Evolutionary conservation across 2,329 filamentous ascomycete genomes (phyloP), one percentile per base, ranked within the genome.

Genomic region (Colletotrichum paranaense): DNA sequence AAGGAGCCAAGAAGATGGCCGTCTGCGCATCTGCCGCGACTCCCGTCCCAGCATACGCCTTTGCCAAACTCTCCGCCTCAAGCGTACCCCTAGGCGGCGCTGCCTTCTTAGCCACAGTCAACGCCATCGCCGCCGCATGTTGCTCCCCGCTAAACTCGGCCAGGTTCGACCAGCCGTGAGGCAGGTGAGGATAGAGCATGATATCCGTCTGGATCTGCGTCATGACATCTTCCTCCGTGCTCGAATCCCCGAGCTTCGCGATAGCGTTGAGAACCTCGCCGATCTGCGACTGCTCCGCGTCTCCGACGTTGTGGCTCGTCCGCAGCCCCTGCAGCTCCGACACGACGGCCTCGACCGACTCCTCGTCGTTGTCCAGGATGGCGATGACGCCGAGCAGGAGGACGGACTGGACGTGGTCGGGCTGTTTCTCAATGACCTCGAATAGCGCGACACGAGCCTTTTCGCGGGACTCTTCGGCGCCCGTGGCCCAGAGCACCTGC

Each of bases 401-500:
- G 1, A 97, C 90, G 0, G 95, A 93, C 75, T 92, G 92, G 1
- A 97, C 89, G 76, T 98, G 95, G 1, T 92, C 89, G 0, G 94
- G 90, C 62, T 93, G 85, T 63, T 86, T 88, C 77, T 95, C 94
- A 14, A 98, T 92, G 46, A 93, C 92, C 16, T 92, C 92, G 78
- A 98, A 96, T 1, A 99, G 88, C 75, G 94, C 90, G 65, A 93
- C 91, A 4, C 95, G 90, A 19, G 96, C 95, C 74, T 93, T 91
- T 62, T 92, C 90, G 59, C 92, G 91, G 68, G 95, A 93, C 1
- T 92, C 88, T 7, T 92, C 90, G 0, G 92, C 91, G 9, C 94
- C 95, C 76, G 94, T 95, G 0, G 95, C 95, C 96, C 97, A 99
- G 0, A 98, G 88, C 0, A 98, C 94, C 82, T 98, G 95, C 0